Base-by-base conservation (phyloP, 345 rosid genomes). In the Ceriops zippeliana region DNA sequence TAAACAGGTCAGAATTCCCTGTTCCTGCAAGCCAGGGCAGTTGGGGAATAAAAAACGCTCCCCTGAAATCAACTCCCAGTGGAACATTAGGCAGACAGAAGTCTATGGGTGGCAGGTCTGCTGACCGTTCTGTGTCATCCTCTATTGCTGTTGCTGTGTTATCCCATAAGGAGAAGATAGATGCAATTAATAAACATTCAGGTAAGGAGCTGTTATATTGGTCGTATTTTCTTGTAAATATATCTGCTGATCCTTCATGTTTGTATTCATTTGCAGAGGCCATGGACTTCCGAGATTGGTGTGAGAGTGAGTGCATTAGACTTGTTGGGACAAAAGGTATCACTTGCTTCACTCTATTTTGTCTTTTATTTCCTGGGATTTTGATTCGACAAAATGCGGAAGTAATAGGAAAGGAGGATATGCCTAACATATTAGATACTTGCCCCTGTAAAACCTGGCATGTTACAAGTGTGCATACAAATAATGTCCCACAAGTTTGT, bases 251-350 rank as follows among this genome's bases (percentile, higher is more conserved):
- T 52, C 52, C 17, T 72, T 62, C 30, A 63, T 69, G 42, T 80
- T 63, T 62, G 76, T 52, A 52, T 54, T 28, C 69, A 61, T 21
- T 78, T 67, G 74, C 98, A 95, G 99, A 91, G 87, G 96, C 98
- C 42, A 86, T 76, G 86, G 96, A 81, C 78, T 95, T 95, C 86
- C 85, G 88, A 76, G 96, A 90, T 80, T 95, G 99, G 99, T 95
- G 99, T 69, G 85, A 87, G 75, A 81, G 76, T 56, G 98, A 95
- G 81, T 88, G 98, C 75, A 80, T 68, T 59, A 88, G 98, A 84
- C 96, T 95, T 67, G 73, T 92, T 28, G 99, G 99, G 68, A 79
- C 89, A 34, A 88, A 79, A 84, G 99, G 99, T 91, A 84, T 63
- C 30, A 38, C 68, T 61, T 60, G 38, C 52, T 26, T 10, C 27